Evolutionary conservation across 1,284 basidiomycete genomes (phyloP).

Genomic region (Psilocybe mexicana): DNA sequence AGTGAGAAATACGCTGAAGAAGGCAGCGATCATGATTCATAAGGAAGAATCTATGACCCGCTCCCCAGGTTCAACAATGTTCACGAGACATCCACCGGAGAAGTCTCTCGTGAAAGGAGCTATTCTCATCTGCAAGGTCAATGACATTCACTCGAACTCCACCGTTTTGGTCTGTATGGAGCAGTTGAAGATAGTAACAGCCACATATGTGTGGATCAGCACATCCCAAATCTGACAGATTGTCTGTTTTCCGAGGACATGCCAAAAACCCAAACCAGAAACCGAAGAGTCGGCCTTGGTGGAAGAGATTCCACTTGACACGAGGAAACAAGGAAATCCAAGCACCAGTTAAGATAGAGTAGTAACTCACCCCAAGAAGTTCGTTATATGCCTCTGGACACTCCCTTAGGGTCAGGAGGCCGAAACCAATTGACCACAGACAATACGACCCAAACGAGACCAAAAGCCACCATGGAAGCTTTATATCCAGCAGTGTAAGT

Average conservation of each 20-base stretch:
- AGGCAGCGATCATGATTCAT: not conserved
- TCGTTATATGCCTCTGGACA: conserved; percentile 78
- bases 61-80: not conserved
- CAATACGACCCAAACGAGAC: conserved; percentile 77
- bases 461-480: conserved; percentile 80
- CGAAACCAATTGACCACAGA: conserved; percentile 71
- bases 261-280: not conserved
- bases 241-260: not conserved
- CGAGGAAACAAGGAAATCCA: not conserved
- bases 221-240: not conserved
- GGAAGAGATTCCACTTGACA: not conserved
- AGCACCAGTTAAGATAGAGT: conserved; percentile 1
- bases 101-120: not conserved
- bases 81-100: not conserved
- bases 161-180: not conserved
- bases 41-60: not conserved
- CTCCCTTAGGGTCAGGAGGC: conserved; percentile 69
- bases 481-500: not conserved
- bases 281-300: not conserved
- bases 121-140: not conserved
- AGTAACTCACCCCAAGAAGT: conserved; percentile 54
- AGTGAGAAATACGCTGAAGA: not conserved
- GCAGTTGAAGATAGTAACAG: not conserved
- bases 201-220: not conserved
- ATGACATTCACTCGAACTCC: not conserved